A percentile compares a stretch with the other conserved stretches of the same genome.
These are phyloP conservation scores for Zarea fungicola DNA, from an alignment of 2,329 filamentous ascomycete genomes.

Conservation along the genomic window DNA sequence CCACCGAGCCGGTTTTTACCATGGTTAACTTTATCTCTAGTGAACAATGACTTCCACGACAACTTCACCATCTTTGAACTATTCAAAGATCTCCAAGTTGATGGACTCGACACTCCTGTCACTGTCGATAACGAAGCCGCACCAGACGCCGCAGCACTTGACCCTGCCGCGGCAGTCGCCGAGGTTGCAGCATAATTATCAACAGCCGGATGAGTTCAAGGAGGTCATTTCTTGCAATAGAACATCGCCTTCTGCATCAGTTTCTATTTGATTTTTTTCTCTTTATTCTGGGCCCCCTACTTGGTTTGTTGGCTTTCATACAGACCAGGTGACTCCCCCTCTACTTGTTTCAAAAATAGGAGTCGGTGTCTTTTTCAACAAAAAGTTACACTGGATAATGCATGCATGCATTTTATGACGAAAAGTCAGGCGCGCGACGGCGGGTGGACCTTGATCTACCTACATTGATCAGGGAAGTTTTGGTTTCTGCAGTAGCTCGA, in stretches of 20 bases:
- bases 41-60: constrained; percentile 96
- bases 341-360: constrained; percentile 25
- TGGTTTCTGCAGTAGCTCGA: not conserved
- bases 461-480: constrained; percentile 8
- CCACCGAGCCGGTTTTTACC: no score
- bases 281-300: constrained; percentile 17
- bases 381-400: constrained; percentile 32
- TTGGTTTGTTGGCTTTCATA: constrained; percentile 16
- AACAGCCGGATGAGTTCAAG: no score
- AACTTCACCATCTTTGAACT: constrained; percentile 76
- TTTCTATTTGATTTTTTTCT: constrained; percentile 14
- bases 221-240: no score
- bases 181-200: constrained; percentile 12
- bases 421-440: constrained; percentile 12
- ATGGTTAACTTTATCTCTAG: no score
- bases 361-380: constrained; percentile 36
- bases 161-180: not conserved
- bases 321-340: constrained; percentile 15
- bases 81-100: constrained; percentile 71
- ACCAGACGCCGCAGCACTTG: not conserved
- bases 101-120: constrained; percentile 49
- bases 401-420: constrained; percentile 14
- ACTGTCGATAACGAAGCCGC: constrained; percentile 20
- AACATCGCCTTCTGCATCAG: not conserved
- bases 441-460: constrained; percentile 10